Conservation (phyloP, 1,284 basidiomycete species). For the Puccinia polysora region DNA sequence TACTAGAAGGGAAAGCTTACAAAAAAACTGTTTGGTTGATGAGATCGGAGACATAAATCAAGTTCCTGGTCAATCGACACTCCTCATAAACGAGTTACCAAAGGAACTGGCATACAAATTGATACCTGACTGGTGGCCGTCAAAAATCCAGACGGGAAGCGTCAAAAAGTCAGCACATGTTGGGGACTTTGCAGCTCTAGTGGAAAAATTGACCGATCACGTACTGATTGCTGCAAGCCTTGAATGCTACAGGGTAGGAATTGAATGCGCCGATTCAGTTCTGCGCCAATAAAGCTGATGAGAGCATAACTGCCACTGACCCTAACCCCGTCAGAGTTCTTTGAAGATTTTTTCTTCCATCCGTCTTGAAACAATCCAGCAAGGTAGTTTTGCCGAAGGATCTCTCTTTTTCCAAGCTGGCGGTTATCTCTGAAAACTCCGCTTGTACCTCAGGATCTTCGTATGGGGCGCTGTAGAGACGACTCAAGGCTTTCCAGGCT, state of each 20-base stretch:
- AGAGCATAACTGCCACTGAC: too few relatives aligned
- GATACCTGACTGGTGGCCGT: conserved; percentile 21
- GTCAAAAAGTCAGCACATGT: too few relatives aligned
- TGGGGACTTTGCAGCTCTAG: background rate
- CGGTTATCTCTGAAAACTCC: conserved; percentile 49
- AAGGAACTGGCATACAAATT: conserved; percentile 42
- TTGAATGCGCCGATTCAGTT: too few relatives aligned
- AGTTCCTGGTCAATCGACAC: too few relatives aligned
- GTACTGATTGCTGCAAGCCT: conserved; percentile 46
- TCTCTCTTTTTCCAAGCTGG: conserved; percentile 50
- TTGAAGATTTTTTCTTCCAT: conserved; percentile 62
- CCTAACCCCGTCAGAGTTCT: conserved; percentile 67
- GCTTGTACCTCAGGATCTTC: conserved; percentile 47
- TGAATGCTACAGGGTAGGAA: too few relatives aligned
- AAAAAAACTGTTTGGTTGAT: conserved; percentile 41
- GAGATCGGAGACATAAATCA: too few relatives aligned
- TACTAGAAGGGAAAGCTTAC: conserved; percentile 13
- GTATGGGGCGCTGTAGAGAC: conserved; percentile 44
- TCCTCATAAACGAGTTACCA: too few relatives aligned
- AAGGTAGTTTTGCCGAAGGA: conserved; percentile 49
- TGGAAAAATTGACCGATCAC: conserved; percentile 62
- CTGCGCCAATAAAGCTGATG: too few relatives aligned
- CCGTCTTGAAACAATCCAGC: conserved; percentile 50
- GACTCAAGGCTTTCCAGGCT: conserved; percentile 51
- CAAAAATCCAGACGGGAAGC: too few relatives aligned